Conservation (phyloP, 176 grass and related monocot genomes). For the Triticum turgidum region DNA sequence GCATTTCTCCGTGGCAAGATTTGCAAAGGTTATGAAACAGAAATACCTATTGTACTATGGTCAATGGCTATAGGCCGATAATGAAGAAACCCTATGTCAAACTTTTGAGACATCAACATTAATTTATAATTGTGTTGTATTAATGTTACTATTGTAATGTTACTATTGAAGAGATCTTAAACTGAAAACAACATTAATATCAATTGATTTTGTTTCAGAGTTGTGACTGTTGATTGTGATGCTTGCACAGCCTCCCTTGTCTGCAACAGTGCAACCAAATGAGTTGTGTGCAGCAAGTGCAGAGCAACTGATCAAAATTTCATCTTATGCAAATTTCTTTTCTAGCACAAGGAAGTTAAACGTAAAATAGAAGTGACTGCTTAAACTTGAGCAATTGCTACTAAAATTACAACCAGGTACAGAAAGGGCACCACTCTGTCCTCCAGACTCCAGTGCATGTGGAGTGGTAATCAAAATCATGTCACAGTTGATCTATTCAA, state of each 20-base stretch:
- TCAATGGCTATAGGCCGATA: not conserved
- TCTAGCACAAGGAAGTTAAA: not conserved
- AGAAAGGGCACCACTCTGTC: not conserved
- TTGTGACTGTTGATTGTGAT: not conserved
- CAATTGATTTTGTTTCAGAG: not conserved
- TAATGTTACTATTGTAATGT: not conserved
- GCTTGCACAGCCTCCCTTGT: not conserved
- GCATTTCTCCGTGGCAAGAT: conserved; percentile 6
- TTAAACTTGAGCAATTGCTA: not conserved
- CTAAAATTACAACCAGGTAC: not conserved
- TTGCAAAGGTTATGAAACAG: not conserved
- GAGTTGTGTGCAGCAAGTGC: not conserved
- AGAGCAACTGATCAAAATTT: not conserved
- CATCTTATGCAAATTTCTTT: not conserved
- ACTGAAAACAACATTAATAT: not conserved
- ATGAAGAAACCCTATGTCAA: not conserved
- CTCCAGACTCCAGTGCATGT: not conserved
- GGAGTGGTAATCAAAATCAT: not conserved
- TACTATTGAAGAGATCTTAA: not conserved
- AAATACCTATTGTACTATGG: not conserved
- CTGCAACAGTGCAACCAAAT: not conserved
- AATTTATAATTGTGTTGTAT: not conserved
- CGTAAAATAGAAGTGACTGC: not conserved
- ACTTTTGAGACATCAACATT: not conserved
- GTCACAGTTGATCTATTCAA: not conserved